phyloP scores from a whole-genome alignment of 2,329 filamentous ascomycete genomes.

The Calonectria leucothoes region DNA sequence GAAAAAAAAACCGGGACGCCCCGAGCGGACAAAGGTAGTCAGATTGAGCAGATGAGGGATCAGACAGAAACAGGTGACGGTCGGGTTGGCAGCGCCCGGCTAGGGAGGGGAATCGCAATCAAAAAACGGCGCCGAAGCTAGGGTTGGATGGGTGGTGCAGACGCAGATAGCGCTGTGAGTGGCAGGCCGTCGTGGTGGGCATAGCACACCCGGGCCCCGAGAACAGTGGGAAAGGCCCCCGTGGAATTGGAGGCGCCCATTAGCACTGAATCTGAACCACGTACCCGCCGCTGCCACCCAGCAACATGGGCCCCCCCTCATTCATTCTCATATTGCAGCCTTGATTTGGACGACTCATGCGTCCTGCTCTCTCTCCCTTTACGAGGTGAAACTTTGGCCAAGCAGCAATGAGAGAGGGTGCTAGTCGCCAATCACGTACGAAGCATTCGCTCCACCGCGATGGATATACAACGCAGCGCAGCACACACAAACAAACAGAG shows the following conservation, averaged over 20 bases:
- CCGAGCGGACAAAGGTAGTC: constrained; percentile 17
- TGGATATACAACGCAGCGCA: background rate
- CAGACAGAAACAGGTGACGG: constrained; percentile 41
- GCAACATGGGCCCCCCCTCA: background rate
- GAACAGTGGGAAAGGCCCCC: constrained; percentile 13
- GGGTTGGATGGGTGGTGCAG: constrained; percentile 30
- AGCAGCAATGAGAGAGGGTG: background rate
- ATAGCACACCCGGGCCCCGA: background rate
- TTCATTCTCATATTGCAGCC: background rate
- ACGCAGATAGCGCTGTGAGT: constrained; percentile 7
- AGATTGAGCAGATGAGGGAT: constrained; percentile 33
- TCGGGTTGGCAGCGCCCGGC: constrained; percentile 19
- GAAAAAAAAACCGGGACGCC: constrained; percentile 23
- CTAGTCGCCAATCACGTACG: background rate
- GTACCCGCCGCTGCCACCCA: background rate
- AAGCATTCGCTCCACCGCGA: background rate
- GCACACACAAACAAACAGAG: background rate
- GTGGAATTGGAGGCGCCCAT: constrained; percentile 38
- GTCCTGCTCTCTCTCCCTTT: constrained; percentile 1
- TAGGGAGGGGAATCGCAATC: constrained; percentile 44
- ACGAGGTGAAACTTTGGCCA: constrained; percentile 7
- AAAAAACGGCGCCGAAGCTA: constrained; percentile 37
- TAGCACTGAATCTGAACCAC: constrained; percentile 25
- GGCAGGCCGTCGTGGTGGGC: background rate
- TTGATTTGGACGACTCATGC: background rate